Base-by-base conservation (phyloP, 495 filamentous ascomycete species). In the Cladorrhinum samala region DNA sequence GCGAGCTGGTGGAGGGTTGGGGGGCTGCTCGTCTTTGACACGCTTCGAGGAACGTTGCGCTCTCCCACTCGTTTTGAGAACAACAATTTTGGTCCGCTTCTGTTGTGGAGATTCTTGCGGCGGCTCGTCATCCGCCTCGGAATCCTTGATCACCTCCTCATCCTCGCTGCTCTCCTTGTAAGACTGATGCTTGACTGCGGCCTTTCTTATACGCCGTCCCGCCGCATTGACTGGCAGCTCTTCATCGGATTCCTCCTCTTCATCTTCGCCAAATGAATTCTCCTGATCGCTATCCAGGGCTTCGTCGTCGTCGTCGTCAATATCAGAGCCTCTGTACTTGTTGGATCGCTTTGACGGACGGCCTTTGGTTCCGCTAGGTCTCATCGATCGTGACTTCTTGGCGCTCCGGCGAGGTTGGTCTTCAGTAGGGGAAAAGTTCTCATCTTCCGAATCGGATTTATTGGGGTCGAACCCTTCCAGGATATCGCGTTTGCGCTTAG, bases 391-490 rank as follows among this genome's bases (percentile, higher is more conserved):
- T 9, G 68, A 61, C 55, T 72, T 72, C 56, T 75, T 75, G 43
- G 60, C 56, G 13, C 66, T 61, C 62, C 71, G 56, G 62, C 65
- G 48, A 65, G 81, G 67, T 61, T 75, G 64, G 33, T 72, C 71
- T 11, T 72, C 62, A 9, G 60, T 57, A 24, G 75, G 76, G 41
- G 79, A 77, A 67, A 88, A 95, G 64, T 89, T 88, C 41, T 85
- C 83, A 57, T 95, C 90, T 41, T 89, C 82, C 0, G 89, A 81
- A 60, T 95, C 90, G 41, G 89, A 93, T 63, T 87, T 87, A 71
- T 83, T 90, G 19, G 84, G 84, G 66, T 89, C 88, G 58, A 92
- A 80, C 56, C 79, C 80, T 50, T 88, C 84, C 54, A 85, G 67
- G 13, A 68, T 56, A 43, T 70, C 69, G 36, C 67, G 52, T 69